These are phyloP conservation scores for Omphalea diandra DNA, from an alignment of 441 rosid genomes.

Conservation along the genomic window DNA sequence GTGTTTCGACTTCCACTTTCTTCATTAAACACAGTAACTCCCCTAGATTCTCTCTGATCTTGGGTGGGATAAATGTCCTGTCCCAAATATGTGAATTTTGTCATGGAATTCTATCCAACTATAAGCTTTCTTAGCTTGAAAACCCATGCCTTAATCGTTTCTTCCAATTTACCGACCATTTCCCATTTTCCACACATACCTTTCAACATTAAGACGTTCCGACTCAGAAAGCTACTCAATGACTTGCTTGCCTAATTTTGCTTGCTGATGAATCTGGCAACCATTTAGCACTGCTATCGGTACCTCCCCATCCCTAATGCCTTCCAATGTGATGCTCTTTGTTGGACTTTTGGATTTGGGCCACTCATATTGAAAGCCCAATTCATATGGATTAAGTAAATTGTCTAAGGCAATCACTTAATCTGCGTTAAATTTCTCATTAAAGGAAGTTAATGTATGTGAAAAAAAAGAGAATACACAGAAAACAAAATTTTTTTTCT, in stretches of 20 bases:
- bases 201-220: conserved; percentile 48
- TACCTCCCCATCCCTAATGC: conserved; percentile 32
- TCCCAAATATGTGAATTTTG: conserved; percentile 51
- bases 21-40: conserved; percentile 34
- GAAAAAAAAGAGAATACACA: too few species aligned
- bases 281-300: conserved; percentile 43
- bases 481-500: too few species aligned
- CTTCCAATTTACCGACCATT: conserved; percentile 31
- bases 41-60: conserved; percentile 43
- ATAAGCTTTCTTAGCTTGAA: conserved; percentile 40
- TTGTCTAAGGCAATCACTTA: too few species aligned
- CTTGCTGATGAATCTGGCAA: conserved; percentile 42
- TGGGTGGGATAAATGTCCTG: conserved; percentile 53
- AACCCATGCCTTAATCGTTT: conserved; percentile 39
- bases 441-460: too few species aligned
- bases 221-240: conserved; percentile 40
- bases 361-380: too few species aligned
- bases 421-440: too few species aligned
- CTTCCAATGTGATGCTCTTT: conserved; percentile 33
- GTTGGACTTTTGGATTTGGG: too few species aligned
- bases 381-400: too few species aligned
- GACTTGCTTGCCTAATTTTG: conserved; percentile 32
- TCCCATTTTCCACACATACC: conserved; percentile 40
- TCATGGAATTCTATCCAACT: conserved; percentile 56
- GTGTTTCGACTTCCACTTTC: conserved; percentile 32